Evolutionary conservation across 768 basidiomycete genomes (phyloP).

Genomic region (Zangia roseola): DNA sequence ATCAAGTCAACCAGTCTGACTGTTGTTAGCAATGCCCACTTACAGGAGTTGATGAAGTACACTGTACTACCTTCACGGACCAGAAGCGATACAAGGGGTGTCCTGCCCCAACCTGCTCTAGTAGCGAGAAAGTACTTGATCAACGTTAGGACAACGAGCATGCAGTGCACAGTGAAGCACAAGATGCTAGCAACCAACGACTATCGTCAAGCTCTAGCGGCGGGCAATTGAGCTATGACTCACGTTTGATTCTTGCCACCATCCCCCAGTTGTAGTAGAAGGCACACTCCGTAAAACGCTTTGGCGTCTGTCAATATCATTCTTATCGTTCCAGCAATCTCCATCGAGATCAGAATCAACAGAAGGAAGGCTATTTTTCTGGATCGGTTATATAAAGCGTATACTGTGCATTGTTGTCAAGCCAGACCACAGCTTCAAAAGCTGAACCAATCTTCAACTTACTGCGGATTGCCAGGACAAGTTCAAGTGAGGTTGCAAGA

Average conservation of each 20-base stretch:
- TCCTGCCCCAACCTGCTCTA: conserved; percentile 16
- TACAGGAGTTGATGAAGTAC: conserved; percentile 8
- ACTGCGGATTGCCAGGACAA: conserved; percentile 19
- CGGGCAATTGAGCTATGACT: not conserved
- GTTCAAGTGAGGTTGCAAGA: conserved; percentile 12
- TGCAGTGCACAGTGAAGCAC: conserved; percentile 13
- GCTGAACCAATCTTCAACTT: not conserved
- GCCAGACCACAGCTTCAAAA: not conserved
- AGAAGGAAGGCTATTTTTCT: conserved; percentile 9
- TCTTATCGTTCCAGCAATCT: conserved; percentile 1
- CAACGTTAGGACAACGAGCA: conserved; percentile 13
- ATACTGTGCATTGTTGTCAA: conserved; percentile 10
- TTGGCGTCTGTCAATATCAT: not conserved
- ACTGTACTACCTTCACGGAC: conserved; percentile 17
- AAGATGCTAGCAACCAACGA: too few species aligned
- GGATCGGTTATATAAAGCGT: conserved; percentile 21
- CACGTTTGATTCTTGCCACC: conserved; percentile 8
- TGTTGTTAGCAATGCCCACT: not conserved
- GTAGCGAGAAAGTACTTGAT: conserved; percentile 18
- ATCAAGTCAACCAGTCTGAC: not conserved
- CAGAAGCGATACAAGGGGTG: conserved; percentile 21
- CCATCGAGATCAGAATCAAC: conserved; percentile 2
- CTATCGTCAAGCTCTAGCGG: too few species aligned
- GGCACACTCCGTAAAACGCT: conserved; percentile 7
- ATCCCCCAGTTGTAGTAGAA: not conserved